phyloP scores from a whole-genome alignment of 352 stramenopile species.

The Globisporangium mamillatum region DNA sequence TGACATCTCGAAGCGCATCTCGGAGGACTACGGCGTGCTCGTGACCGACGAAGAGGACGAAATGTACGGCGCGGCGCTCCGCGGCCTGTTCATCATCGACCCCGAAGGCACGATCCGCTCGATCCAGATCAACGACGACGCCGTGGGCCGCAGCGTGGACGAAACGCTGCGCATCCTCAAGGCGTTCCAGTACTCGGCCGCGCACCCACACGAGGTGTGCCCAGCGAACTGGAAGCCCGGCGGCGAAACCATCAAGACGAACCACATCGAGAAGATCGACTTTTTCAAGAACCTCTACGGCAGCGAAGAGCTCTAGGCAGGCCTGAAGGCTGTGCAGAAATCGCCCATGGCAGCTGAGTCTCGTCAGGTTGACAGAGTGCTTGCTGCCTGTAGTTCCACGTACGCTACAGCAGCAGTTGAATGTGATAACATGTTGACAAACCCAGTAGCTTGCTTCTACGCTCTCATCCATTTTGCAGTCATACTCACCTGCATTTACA shows the following conservation, averaged over 20 bases:
- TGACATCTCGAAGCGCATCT: constrained; percentile 84
- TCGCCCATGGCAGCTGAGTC: neutral
- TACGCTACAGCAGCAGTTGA: neutral
- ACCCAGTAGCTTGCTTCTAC: neutral
- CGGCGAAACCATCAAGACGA: constrained; percentile 80
- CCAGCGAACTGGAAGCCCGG: constrained; percentile 85
- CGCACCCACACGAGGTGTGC: constrained; percentile 81
- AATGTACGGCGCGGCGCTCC: constrained; percentile 71
- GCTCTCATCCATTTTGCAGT: neutral
- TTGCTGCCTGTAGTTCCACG: neutral
- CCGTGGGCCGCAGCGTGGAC: constrained; percentile 76
- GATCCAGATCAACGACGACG: constrained; percentile 86
- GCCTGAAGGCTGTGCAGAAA: neutral
- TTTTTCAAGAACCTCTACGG: constrained; percentile 85
- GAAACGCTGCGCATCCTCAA: constrained; percentile 85
- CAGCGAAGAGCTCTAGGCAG: constrained; percentile 37
- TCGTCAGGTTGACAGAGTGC: neutral
- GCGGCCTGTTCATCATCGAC: constrained; percentile 85
- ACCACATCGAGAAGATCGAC: constrained; percentile 82
- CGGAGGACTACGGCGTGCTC: constrained; percentile 80
- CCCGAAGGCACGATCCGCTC: constrained; percentile 77
- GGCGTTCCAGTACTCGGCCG: constrained; percentile 75
- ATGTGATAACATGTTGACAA: neutral
- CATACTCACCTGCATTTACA: neutral
- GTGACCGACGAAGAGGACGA: constrained; percentile 82